Conservation (phyloP, 352 stramenopile species). For the Albugo laibachii region DNA sequence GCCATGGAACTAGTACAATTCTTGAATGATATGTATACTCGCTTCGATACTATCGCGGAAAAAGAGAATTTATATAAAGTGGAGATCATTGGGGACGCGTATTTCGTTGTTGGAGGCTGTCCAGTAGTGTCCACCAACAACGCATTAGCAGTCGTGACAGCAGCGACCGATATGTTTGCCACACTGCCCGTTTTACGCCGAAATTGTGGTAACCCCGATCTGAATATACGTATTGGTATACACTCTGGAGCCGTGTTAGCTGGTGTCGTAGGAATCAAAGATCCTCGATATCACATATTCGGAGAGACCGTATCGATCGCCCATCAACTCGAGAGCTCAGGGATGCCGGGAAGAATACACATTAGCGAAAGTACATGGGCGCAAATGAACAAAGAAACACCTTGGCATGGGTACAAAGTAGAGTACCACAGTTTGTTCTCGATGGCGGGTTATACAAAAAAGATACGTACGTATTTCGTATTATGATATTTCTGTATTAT, state of each 20-base stretch:
- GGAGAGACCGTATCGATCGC: slow-evolving; percentile 74
- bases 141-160: slow-evolving; percentile 28
- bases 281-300: slow-evolving; percentile 79
- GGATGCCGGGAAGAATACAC: slow-evolving; percentile 53
- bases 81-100: slow-evolving; percentile 80
- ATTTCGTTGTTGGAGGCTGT: slow-evolving; percentile 75
- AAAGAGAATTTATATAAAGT: slow-evolving; percentile 78
- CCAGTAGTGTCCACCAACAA: slow-evolving; percentile 60
- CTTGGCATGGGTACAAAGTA: slow-evolving; percentile 58
- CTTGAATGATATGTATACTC: slow-evolving; percentile 77
- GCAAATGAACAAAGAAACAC: slow-evolving; percentile 66
- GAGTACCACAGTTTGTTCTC: slow-evolving; percentile 70
- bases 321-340: slow-evolving; percentile 61
- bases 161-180: slow-evolving; percentile 53
- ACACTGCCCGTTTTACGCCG: slow-evolving; percentile 52
- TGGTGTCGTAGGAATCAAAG: slow-evolving; percentile 68
- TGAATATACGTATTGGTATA: slow-evolving; percentile 76
- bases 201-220: slow-evolving; percentile 31
- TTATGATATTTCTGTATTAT: slow-evolving; percentile 11
- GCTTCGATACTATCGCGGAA: slow-evolving; percentile 78
- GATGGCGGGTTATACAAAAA: slow-evolving; percentile 47
- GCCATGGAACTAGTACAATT: slow-evolving; percentile 71
- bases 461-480: slow-evolving; percentile 63
- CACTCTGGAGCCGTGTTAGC: slow-evolving; percentile 72
- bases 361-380: slow-evolving; percentile 66